Percentiles rank a stretch among this genome's conserved stretches.
phyloP scores from a whole-genome alignment of 345 rosid genomes.

The Excoecaria agallocha region DNA sequence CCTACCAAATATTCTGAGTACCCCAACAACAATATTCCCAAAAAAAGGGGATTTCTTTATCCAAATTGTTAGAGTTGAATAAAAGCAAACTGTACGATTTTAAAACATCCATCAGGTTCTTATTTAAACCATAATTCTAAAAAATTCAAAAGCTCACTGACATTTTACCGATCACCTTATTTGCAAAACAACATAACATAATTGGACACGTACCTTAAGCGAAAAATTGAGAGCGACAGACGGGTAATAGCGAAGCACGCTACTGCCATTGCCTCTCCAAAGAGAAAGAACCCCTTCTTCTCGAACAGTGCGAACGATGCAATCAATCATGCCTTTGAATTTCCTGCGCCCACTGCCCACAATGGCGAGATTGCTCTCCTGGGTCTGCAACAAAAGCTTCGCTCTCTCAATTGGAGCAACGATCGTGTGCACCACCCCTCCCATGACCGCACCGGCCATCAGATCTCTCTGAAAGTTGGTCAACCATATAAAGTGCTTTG shows the following conservation, averaged over 20 bases:
- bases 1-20: background rate
- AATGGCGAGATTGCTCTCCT: conserved; percentile 89
- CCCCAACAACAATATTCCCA: no score
- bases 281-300: conserved; percentile 87
- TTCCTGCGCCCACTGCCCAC: conserved; percentile 57
- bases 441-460: conserved; percentile 92
- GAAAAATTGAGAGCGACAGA: conserved; percentile 98
- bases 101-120: no score
- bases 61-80: no score
- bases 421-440: conserved; percentile 90
- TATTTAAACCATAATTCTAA: no score
- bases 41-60: no score
- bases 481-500: conserved; percentile 33
- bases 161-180: no score
- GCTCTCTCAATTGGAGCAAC: conserved; percentile 97
- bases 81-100: no score
- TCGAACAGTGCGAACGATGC: conserved; percentile 68
- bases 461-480: conserved; percentile 74
- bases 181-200: conserved; percentile 17
- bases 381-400: conserved; percentile 85
- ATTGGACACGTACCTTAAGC: conserved; percentile 49
- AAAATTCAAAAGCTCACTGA: no score
- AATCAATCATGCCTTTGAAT: conserved; percentile 91
- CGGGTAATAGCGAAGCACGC: conserved; percentile 90
- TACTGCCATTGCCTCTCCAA: conserved; percentile 98